Base-by-base conservation (phyloP, 208 protist genomes). In the Angomonas ambiguus region DNA sequence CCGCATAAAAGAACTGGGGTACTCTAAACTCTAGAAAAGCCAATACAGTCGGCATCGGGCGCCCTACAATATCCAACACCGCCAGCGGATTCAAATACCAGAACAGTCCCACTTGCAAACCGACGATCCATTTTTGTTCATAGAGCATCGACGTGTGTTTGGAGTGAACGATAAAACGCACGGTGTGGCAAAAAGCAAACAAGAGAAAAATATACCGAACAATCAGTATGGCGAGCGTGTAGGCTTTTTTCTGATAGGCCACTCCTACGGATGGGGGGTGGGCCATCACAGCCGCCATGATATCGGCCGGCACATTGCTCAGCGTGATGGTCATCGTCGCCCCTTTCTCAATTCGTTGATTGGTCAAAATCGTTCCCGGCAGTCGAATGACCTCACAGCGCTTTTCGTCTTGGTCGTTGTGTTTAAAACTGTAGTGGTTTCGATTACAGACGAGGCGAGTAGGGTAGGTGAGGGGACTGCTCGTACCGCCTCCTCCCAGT, bases 1-100 rank as follows among this genome's bases (percentile, higher is more conserved):
- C 63, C 31, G 83, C 77, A 48, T 87, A 62, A 64, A 93, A 96
- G 79, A 85, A 92, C 16, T 68, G 79, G 2, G 91, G 86, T 2
- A 94, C 53, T 55, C 80, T 84, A 56, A 83, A 82, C 62, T 96
- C 87, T 4, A 94, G 32, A 51, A 94, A 96, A 0, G 82, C 68
- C 38, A 96, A 71, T 27, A 88, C 71, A 1, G 75, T 32, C 30
- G 83, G 77, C 41, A 71, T 35, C 18, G 74, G 76, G 25, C 68
- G 59, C 33, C 48, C 66, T 3, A 41, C 42, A 45, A 90, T 62
- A 64, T 76, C 81, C 45, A 85, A 33, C 10, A 71, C 77, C 51
- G 66, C 78, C 5, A 95, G 60, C 30, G 90, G 90, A 65, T 95
- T 74, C 22, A 95, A 58, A 58, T 93, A 95, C 83, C 77, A 91